Evolutionary conservation across 495 filamentous ascomycete genomes (phyloP), one percentile per base, ranked within the genome.

Genomic region (Pyrenopolyporus hunteri): DNA sequence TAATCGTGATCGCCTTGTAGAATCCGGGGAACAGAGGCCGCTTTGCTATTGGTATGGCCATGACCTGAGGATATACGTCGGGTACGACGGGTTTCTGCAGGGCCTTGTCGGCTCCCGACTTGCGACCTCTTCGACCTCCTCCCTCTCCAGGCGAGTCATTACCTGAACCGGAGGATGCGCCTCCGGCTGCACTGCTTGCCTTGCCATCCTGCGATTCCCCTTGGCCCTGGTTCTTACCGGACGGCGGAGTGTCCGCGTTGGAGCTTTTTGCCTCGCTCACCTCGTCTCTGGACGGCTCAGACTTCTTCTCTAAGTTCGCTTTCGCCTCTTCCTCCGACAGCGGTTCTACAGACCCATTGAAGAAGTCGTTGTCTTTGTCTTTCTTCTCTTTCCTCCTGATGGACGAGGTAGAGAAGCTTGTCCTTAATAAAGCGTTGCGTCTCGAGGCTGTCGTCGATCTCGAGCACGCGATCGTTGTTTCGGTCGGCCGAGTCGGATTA

Each of bases 21-120:
- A 97, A 99, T 0, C 95, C 95, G 0, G 95, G 95, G 74, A 97
- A 99, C 1, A 99, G 76, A 19, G 94, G 95, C 40, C 95, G 84
- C 76, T 94, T 93, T 4, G 90, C 89, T 64, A 99, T 97, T n/a
- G 95, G 94, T 51, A 99, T 93, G 0, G 95, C 95, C 89, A 99
- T 92, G 43, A 99, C 92, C 69, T 98, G 93, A 16, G 95, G 94
- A 72, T 99, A 99, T 31, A 97, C 87, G 43, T 97, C 95, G 16
- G 95, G 95, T 4, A 97, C 87, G 0, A 86, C 81, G 2, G 92
- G 89, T 75, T 97, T 98, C 68, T 90, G 84, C 40, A 98, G 75
- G 16, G 89, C 87, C 66, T 85, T 86, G 29, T 94, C 90, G 16
- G 83, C 75, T 25, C 82, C 78, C 22, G 72, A 66, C 69, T 87